Evolutionary conservation across 2,329 filamentous ascomycete species (phyloP), one percentile per base, ranked within the genome.

Genomic region (Periconia sp.): DNA sequence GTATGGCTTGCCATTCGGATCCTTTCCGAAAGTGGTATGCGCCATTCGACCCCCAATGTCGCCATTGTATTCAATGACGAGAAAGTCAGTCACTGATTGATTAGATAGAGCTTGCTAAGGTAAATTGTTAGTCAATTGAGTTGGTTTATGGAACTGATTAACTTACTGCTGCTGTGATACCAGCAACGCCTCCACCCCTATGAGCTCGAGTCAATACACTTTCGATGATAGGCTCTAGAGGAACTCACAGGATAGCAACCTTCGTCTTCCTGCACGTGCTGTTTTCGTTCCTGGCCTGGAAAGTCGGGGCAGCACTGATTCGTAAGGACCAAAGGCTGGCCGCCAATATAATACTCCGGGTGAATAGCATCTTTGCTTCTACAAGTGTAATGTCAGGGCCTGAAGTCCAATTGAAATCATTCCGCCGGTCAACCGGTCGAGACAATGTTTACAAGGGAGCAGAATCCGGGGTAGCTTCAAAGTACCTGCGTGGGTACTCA

Each of bases 51-150:
- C 85, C 1, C 85, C 85, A 44, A 88, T 78, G 10, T 78, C 74
- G 45, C 78, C 72, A 10, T 83, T 82, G 46, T 83, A 81, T 47
- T 88, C 85, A 3, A 88, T 64, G 33, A 88, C 83, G 6, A 87
- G 39, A 45, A 88, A 87, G 46, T 88, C 83, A 0, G 74, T 69
- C 5, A 87, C 70, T 0, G 82, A 85, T 2, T 77, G 75, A 40
- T 87, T 85, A 4, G 74, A 66, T 5, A 88, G 64, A 3, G 83
- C 76, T 74, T 87, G 82, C 74, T 77, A 46, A 26, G 2, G 18
- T 23, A 34, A 6, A 4, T 56, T 8, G 49, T 44, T 17, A 39
- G 33, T 6, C 17, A 7, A 26, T 36, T 10, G 18, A 25, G 9
- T 13, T 26, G 10, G 24, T 19, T 15, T 30, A 30, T 10, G 10